A percentile compares a stretch with the other conserved stretches of the same genome.
Evolutionary conservation across 768 basidiomycete species (phyloP).

Genomic region (Kwoniella dendrophila): DNA sequence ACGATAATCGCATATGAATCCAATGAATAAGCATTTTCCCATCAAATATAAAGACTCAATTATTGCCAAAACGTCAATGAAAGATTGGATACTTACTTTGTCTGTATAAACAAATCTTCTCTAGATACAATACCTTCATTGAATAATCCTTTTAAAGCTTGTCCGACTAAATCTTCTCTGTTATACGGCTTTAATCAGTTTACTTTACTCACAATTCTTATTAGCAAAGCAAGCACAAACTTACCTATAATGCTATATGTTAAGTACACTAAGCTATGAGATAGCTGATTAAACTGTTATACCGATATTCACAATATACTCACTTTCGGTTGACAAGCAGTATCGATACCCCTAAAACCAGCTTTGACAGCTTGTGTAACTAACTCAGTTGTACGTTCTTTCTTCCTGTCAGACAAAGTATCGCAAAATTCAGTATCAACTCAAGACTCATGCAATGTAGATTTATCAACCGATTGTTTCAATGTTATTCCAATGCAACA

Average conservation of each 20-base stretch:
- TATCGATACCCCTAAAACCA: slow-evolving; percentile 81
- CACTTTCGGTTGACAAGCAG: slow-evolving; percentile 62
- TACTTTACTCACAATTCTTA: not conserved
- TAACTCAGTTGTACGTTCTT: slow-evolving; percentile 67
- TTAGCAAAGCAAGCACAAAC: slow-evolving; percentile 1
- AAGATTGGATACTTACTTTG: slow-evolving; percentile 64
- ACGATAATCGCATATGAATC: not conserved
- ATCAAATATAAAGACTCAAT: not conserved
- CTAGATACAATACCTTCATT: slow-evolving; percentile 64
- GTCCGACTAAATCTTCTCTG: slow-evolving; percentile 79
- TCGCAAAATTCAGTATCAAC: not conserved
- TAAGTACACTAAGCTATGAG: too few relatives aligned
- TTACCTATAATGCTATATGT: slow-evolving; percentile 41
- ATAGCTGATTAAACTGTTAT: not conserved
- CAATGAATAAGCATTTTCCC: not conserved
- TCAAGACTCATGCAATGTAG: too few relatives aligned
- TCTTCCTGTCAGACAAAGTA: slow-evolving; percentile 65
- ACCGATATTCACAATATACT: slow-evolving; percentile 56
- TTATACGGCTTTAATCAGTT: not conserved
- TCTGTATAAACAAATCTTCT: slow-evolving; percentile 74
- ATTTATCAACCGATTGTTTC: too few relatives aligned
- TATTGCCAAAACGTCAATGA: not conserved
- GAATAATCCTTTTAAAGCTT: slow-evolving; percentile 65
- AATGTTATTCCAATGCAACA: too few relatives aligned
- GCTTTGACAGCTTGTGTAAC: slow-evolving; percentile 72